Conservation (phyloP, 306 rosid genomes). For the Castanea mollissima region DNA sequence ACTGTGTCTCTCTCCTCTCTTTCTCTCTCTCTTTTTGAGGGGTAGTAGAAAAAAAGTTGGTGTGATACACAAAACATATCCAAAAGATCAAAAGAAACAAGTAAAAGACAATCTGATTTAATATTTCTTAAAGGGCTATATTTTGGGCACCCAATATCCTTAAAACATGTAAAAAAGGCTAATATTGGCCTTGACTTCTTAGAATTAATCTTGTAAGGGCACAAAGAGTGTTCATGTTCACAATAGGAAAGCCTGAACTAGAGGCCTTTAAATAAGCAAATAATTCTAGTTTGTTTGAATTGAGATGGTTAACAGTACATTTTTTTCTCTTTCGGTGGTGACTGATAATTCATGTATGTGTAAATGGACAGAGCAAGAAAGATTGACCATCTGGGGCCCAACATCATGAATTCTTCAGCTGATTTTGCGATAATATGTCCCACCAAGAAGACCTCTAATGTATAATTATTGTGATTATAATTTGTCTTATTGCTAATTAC, state of each 20-base stretch:
- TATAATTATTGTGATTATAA: not conserved
- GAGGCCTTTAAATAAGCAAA: no score
- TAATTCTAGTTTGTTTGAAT: not conserved
- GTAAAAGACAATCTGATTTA: not conserved
- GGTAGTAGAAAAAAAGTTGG: no score
- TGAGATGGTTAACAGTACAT: not conserved
- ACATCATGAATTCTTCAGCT: not conserved
- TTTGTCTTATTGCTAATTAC: not conserved
- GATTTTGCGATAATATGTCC: slow-evolving; percentile 16
- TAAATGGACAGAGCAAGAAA: not conserved
- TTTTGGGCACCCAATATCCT: not conserved
- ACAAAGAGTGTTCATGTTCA: not conserved
- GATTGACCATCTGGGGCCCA: not conserved
- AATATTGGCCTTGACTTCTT: not conserved
- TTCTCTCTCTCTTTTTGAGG: no score
- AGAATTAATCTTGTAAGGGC: not conserved
- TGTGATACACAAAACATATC: no score
- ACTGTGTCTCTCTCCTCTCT: no score
- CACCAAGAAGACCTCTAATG: not conserved
- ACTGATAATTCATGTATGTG: not conserved
- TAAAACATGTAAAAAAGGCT: not conserved
- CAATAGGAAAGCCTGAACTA: no score
- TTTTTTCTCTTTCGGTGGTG: not conserved
- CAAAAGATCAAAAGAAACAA: no score
- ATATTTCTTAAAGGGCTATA: not conserved